phyloP scores from a whole-genome alignment of 192 early-diverging fungal genomes.

The Coemansia sp. region DNA sequence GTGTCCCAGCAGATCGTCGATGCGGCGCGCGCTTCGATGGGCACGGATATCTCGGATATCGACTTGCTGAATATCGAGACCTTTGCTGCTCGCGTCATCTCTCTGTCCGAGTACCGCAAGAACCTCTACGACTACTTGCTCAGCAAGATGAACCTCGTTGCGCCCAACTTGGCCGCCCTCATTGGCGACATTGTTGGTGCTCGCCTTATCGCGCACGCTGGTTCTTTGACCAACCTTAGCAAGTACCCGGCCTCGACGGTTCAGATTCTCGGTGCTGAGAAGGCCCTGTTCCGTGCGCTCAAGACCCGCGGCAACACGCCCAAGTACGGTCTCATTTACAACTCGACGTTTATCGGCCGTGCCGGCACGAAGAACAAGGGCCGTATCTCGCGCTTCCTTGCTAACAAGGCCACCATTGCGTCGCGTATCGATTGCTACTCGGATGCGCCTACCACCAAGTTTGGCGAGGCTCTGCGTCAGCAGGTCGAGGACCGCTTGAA shows the following conservation, averaged over 20 bases:
- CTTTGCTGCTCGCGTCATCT: slow-evolving; percentile 90
- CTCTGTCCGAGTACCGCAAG: slow-evolving; percentile 92
- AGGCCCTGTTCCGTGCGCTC: slow-evolving; percentile 96
- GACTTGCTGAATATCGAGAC: slow-evolving; percentile 94
- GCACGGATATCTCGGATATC: slow-evolving; percentile 93
- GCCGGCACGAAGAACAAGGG: slow-evolving; percentile 97
- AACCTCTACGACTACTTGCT: slow-evolving; percentile 87
- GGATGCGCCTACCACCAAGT: slow-evolving; percentile 81
- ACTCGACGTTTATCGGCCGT: slow-evolving; percentile 93
- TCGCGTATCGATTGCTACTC: slow-evolving; percentile 96
- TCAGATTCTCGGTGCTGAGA: slow-evolving; percentile 97
- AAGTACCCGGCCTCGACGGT: slow-evolving; percentile 98
- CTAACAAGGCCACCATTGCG: slow-evolving; percentile 98
- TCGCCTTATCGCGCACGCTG: slow-evolving; percentile 95
- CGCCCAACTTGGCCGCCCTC: slow-evolving; percentile 92
- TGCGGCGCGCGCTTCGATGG: slow-evolving; percentile 95
- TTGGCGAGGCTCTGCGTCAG: slow-evolving; percentile 87
- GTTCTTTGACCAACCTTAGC: slow-evolving; percentile 92
- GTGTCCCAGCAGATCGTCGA: slow-evolving; percentile 86
- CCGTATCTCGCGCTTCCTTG: slow-evolving; percentile 94
- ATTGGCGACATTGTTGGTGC: slow-evolving; percentile 96
- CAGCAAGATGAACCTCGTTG: slow-evolving; percentile 93
- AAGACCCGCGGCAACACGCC: slow-evolving; percentile 97
- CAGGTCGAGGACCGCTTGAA: slow-evolving; percentile 95
- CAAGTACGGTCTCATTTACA: slow-evolving; percentile 97